These are phyloP conservation scores for Eleusine coracana DNA, from an alignment of 176 grass and related monocot genomes.

Conservation along the genomic window DNA sequence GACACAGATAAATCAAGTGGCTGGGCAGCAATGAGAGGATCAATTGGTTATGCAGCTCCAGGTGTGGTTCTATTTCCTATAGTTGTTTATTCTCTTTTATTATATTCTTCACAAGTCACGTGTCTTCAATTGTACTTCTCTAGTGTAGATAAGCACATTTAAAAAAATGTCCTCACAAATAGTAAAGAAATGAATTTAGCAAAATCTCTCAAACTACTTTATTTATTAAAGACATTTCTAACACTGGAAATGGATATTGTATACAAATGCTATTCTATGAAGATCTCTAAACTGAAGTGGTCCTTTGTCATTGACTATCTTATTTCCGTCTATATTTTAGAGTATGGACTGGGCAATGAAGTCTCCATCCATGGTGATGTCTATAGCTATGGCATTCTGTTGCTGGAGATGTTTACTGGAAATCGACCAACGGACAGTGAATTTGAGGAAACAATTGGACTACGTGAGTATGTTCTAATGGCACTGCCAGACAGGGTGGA, in stretches of 20 bases:
- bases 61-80: not conserved
- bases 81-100: no score
- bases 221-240: not conserved
- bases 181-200: no score
- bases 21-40: slow-evolving; percentile 23
- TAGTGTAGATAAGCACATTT: no score
- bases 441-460: not conserved
- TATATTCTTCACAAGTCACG: no score
- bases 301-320: no score
- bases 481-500: not conserved
- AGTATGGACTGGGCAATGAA: slow-evolving; percentile 36
- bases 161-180: no score
- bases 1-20: slow-evolving; percentile 9
- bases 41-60: slow-evolving; percentile 24
- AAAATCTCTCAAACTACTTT: no score
- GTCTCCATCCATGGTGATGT: slow-evolving; percentile 33
- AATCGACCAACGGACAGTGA: not conserved
- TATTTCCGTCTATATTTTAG: not conserved
- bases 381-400: slow-evolving; percentile 35
- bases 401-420: slow-evolving; percentile 41
- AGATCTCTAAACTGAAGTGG: no score
- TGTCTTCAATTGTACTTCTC: no score
- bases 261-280: not conserved
- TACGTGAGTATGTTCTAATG: not conserved
- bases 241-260: no score